phyloP scores from a whole-genome alignment of 805 yeast species.

The Wickerhamiella alocasiicola region DNA sequence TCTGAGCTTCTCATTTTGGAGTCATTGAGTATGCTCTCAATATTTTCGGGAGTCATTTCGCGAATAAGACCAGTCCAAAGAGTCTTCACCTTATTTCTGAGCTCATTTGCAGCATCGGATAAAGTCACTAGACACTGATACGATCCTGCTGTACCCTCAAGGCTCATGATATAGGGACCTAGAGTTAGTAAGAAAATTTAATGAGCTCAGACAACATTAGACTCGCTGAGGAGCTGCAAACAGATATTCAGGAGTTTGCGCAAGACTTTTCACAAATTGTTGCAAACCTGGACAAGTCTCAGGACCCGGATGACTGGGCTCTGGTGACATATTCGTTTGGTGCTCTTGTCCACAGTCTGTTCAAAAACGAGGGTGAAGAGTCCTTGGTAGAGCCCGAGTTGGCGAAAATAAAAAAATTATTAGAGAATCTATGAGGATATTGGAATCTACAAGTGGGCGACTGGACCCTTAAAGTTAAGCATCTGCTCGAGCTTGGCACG shows the following conservation, averaged over 20 bases:
- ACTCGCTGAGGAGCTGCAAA: constrained; percentile 1
- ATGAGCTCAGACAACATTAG: no score
- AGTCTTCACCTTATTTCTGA: neutral
- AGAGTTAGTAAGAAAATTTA: no score
- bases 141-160: no score
- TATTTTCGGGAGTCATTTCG: constrained; percentile 12
- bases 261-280: neutral
- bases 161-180: no score
- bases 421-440: neutral
- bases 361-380: constrained; percentile 7
- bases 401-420: constrained; percentile 1
- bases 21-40: constrained; percentile 12
- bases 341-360: constrained; percentile 6
- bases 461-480: neutral
- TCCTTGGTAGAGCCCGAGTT: constrained; percentile 4
- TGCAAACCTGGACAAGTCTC: neutral
- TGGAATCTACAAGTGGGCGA: neutral
- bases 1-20: constrained; percentile 8
- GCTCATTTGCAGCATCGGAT: neutral
- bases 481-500: neutral
- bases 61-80: constrained; percentile 18
- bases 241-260: neutral
- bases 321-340: constrained; percentile 7
- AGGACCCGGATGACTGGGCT: constrained; percentile 10
- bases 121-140: no score